Evolutionary conservation across 2,329 filamentous ascomycete species (phyloP).

Genomic region (Colletotrichum sp.): DNA sequence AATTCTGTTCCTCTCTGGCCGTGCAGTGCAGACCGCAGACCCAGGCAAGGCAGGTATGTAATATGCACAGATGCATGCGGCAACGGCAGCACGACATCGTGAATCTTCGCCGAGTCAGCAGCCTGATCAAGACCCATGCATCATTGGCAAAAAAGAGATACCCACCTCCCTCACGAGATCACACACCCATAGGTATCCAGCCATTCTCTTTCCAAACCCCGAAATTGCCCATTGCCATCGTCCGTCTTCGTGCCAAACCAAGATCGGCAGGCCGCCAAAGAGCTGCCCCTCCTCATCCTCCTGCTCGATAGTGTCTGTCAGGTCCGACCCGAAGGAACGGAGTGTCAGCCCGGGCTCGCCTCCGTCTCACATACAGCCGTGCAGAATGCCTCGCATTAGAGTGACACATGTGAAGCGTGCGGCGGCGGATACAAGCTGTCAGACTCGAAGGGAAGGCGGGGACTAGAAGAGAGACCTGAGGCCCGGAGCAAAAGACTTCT

Average conservation of each 20-base stretch:
- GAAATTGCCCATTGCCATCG: not conserved
- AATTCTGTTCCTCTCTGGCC: not conserved
- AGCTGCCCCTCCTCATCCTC: not conserved
- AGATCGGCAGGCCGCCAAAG: not conserved
- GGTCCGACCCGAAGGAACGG: not conserved
- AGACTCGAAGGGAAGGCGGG: not conserved
- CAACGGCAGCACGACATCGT: constrained; percentile 16
- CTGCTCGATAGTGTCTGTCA: not conserved
- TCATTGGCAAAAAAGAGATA: not conserved
- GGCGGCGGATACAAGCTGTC: not conserved
- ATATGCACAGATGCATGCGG: not conserved
- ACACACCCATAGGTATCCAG: not conserved
- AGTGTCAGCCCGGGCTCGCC: not conserved
- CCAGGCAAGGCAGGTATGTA: not conserved
- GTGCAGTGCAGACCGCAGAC: not conserved
- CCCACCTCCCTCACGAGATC: constrained; percentile 1
- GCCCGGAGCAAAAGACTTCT: not conserved
- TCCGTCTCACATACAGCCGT: not conserved
- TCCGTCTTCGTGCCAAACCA: not conserved
- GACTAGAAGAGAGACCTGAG: not conserved
- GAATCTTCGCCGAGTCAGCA: constrained; percentile 18
- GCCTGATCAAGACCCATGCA: not conserved
- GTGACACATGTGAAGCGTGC: not conserved
- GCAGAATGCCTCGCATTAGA: not conserved
- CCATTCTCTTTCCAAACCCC: not conserved